These are phyloP conservation scores for Eutypa lata DNA, from an alignment of 2,329 filamentous ascomycete species.

Conservation along the genomic window DNA sequence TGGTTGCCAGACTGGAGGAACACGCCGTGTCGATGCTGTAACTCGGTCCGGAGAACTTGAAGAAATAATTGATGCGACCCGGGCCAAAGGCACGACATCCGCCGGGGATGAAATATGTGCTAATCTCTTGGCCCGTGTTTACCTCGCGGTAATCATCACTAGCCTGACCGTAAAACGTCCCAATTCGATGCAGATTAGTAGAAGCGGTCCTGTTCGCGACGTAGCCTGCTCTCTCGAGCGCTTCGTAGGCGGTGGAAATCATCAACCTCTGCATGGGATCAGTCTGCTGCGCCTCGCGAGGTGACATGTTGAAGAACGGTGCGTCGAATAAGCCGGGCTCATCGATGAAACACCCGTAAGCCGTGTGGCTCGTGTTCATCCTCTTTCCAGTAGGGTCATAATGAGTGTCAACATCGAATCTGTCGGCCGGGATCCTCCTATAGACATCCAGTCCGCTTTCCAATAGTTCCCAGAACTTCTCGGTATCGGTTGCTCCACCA, in stretches of 20 bases:
- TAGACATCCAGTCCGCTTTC: constrained; percentile 61
- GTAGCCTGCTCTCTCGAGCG: constrained; percentile 59
- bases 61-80: constrained; percentile 34
- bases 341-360: constrained; percentile 12
- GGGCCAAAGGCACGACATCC: constrained; percentile 30
- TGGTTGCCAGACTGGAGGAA: constrained; percentile 18
- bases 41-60: constrained; percentile 27
- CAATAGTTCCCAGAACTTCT: constrained; percentile 61
- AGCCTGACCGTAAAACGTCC: constrained; percentile 13
- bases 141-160: constrained; percentile 53
- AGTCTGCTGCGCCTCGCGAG: constrained; percentile 32
- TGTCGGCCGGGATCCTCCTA: constrained; percentile 50
- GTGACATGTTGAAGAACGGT: constrained; percentile 19
- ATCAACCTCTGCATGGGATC: constrained; percentile 65
- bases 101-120: constrained; percentile 34
- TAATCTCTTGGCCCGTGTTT: constrained; percentile 59
- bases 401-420: constrained; percentile 31
- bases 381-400: constrained; percentile 60
- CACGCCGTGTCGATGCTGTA: constrained; percentile 29
- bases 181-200: constrained; percentile 7
- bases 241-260: constrained; percentile 63
- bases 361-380: constrained; percentile 49
- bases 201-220: constrained; percentile 9
- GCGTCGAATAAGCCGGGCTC: constrained; percentile 15
- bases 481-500: constrained; percentile 53